Percentiles rank a stretch among this genome's conserved stretches.
Evolutionary conservation across 805 yeast species (phyloP).

Genomic region (Ogataea trehalophila): DNA sequence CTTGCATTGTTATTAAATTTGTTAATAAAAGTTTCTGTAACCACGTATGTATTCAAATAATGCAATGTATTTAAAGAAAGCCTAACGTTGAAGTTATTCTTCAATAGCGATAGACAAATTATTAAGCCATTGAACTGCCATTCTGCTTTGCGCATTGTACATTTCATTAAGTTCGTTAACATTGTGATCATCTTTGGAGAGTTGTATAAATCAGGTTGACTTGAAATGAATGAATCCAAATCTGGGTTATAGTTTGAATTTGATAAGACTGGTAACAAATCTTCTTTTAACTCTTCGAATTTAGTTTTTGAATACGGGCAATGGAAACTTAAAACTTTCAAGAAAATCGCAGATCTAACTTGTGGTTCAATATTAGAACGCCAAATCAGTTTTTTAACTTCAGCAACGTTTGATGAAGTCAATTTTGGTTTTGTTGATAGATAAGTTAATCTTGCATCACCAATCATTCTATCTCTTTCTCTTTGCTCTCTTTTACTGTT

Average conservation of each 20-base stretch:
- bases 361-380: conserved; percentile 24
- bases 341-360: conserved; percentile 16
- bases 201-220: conserved; percentile 15
- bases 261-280: conserved; percentile 7
- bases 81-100: conserved; percentile 11
- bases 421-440: conserved; percentile 24
- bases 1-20: conserved; percentile 19
- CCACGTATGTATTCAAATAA: conserved; percentile 18
- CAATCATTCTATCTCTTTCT: conserved; percentile 28
- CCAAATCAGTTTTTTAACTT: conserved; percentile 30
- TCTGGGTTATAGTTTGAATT: conserved; percentile 9
- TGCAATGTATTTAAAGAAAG: conserved; percentile 17
- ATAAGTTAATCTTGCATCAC: conserved; percentile 29
- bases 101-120: conserved; percentile 9
- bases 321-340: conserved; percentile 9
- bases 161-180: conserved; percentile 14
- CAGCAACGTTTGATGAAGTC: conserved; percentile 28
- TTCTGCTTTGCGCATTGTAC: conserved; percentile 8
- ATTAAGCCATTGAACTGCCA: conserved; percentile 18
- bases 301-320: no score
- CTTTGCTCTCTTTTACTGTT: conserved; percentile 31
- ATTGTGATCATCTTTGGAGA: conserved; percentile 18
- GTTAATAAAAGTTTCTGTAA: conserved; percentile 19
- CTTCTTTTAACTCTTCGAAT: background rate
- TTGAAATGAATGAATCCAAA: conserved; percentile 15